Base-by-base conservation (phyloP, 1,284 basidiomycete species). In the Rhodotorula sp. region DNA sequence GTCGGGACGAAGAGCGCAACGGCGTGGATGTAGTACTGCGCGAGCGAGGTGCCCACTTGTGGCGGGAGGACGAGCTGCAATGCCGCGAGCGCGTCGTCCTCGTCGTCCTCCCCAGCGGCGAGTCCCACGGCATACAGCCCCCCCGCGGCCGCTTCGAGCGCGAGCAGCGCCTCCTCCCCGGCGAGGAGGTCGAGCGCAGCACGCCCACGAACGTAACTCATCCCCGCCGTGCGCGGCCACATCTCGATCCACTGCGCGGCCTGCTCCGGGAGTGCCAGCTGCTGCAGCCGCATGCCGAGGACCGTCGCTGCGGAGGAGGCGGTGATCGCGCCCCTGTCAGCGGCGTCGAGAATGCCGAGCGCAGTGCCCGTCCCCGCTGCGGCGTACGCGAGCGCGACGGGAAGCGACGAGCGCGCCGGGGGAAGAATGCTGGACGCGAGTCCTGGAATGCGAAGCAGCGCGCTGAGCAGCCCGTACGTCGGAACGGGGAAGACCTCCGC, bases 141-240 rank as follows among this genome's bases (percentile, higher is more conserved):
- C 53, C 88, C 88, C 22, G 89, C 89, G n/a, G 94, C 83, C 74
- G 88, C 88, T 80, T 93, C 88, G 72, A 97, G 84, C 48, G 88
- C 81, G 59, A 82, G 82, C 0, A 88, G 86, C 3, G 91, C 91
- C 76, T 92, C 90, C 67, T 92, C 91, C 25, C 87, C 83, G 29
- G 89, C 85, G 5, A 90, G 89, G n/a, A 87, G 82, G 71, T 88
- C 86, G 58, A 94, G 81, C 83, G 86, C 87, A 22, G 92, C 84
- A 74, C 88, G 84, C 3, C 88, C 90, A 61, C 85, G 85, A 37
- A 94, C 86, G 80, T 91, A 97, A 58, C 86, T 86, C 68, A 89
- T 87, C 13, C 87, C 91, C 44, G 90, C 87, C 21, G 89, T 90
- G 59, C 88, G 83, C 39, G 92, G 92, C 62, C 92, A 86, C 86